phyloP scores from a whole-genome alignment of 1,139 yeast genomes.

The Starmera stellimalicola region DNA sequence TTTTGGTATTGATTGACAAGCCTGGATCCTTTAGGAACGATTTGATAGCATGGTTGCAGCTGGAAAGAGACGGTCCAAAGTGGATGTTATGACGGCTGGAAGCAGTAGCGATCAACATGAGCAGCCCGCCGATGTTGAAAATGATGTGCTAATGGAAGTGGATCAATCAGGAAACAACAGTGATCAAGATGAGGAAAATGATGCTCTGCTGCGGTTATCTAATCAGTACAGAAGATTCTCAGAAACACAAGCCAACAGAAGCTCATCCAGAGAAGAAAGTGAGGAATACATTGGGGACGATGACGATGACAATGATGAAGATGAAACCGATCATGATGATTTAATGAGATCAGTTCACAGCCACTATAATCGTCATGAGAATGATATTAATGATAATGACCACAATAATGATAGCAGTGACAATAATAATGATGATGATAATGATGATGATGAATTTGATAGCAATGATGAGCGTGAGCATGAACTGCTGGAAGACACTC shows the following conservation, averaged over 20 bases:
- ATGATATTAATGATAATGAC: slow-evolving; percentile 17
- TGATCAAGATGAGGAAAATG: slow-evolving; percentile 19
- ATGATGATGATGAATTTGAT: slow-evolving; percentile 21
- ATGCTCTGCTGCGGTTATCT: slow-evolving; percentile 12
- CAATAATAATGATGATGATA: slow-evolving; percentile 18
- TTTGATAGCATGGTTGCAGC: no score
- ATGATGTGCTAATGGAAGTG: slow-evolving; percentile 19
- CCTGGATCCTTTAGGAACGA: no score
- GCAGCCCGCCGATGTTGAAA: no score
- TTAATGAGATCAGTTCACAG: slow-evolving; percentile 21
- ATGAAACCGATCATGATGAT: slow-evolving; percentile 17
- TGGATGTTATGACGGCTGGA: no score
- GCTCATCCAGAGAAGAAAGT: not conserved
- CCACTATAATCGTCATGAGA: slow-evolving; percentile 4
- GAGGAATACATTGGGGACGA: slow-evolving; percentile 11
- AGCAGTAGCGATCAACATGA: no score
- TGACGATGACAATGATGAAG: slow-evolving; percentile 20
- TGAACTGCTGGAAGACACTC: slow-evolving; percentile 5
- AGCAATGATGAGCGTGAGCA: slow-evolving; percentile 1
- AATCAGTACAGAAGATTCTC: slow-evolving; percentile 15
- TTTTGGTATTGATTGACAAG: no score
- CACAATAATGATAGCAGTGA: slow-evolving; percentile 17
- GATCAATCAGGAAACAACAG: slow-evolving; percentile 1
- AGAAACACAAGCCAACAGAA: slow-evolving; percentile 8
- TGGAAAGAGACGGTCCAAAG: no score